These are phyloP conservation scores for Rhododendron ovatum DNA, from an alignment of 148 eudicot species.

Conservation along the genomic window DNA sequence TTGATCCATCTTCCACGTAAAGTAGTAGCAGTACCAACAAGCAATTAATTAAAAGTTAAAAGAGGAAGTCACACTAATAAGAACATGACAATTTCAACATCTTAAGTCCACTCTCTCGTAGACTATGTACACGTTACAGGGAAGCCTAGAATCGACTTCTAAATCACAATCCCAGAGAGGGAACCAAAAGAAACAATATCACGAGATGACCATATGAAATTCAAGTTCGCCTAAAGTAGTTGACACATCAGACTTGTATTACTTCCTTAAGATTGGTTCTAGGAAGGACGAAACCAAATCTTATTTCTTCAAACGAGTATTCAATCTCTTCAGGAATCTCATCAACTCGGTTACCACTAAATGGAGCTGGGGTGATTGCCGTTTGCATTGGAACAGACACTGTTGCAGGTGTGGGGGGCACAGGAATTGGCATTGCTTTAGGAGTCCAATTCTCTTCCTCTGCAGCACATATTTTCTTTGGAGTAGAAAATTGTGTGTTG, in stretches of 20 bases:
- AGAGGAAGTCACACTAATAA: not conserved
- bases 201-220: not conserved
- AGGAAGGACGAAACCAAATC: constrained; percentile 60
- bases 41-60: not conserved
- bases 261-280: constrained; percentile 27
- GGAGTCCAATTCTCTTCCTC: constrained; percentile 56
- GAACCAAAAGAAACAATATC: constrained; percentile 1
- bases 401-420: constrained; percentile 44
- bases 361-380: constrained; percentile 35
- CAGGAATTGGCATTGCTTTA: constrained; percentile 30
- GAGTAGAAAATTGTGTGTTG: constrained; percentile 34
- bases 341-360: constrained; percentile 12
- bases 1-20: not conserved
- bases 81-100: constrained; percentile 4
- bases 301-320: constrained; percentile 79
- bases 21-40: not conserved
- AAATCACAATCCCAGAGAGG: not conserved
- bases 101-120: constrained; percentile 3
- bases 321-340: constrained; percentile 49
- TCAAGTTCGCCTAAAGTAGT: not conserved
- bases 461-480: constrained; percentile 20
- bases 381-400: constrained; percentile 51
- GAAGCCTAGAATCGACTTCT: constrained; percentile 23
- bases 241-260: constrained; percentile 25
- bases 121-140: constrained; percentile 8